Evolutionary conservation across 768 basidiomycete genomes (phyloP), one percentile per base, ranked within the genome.

Genomic region (Tephrocybe sp.): DNA sequence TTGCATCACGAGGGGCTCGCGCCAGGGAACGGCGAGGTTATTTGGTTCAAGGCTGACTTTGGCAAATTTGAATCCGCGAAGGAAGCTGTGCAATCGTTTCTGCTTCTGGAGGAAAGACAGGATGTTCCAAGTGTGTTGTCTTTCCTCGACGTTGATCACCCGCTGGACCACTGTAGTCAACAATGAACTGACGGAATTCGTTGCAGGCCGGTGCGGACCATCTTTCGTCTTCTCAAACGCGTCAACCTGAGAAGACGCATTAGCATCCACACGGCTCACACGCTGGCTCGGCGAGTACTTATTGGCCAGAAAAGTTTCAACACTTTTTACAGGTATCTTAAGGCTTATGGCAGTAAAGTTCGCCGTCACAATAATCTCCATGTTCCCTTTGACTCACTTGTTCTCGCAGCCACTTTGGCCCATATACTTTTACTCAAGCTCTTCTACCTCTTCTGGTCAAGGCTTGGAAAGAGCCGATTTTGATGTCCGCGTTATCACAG

Each of bases 11-110:
- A 66, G 34, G 77, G 79, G 10, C 44, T 62, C 18, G 59, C 50
- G 17, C 55, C 55, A 17, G 24, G 71, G 65, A 44, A 55, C 36
- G 57, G 57, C 6, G 67, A 53, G 30, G 50, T 74, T 3, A 37
- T 76, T 20, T 79, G 66, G 55, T 59, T 78, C 12, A 57, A 59
- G 28, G 63, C 76, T 17, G 73, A 78, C 45, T 64, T 75, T 12
- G 64, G 68, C 7, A 57, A 74, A 50, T 56, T 78, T 18, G 53
- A 54, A 33, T 40, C 58, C 4, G 58, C 75, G 39, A 69, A 69
- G 40, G 41, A 56, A 0, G 68, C 73, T 17, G 74, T 69, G 1
- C 62, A 70, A 45, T 64, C 64, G 26, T 76, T 69, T 45, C 30
- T 65, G 37, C 32, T 9, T 1, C 48, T 41, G 10, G 66, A 67